A percentile compares a stretch with the other conserved stretches of the same genome.
Evolutionary conservation across 1,139 yeast genomes (phyloP).

Genomic region (Yamadazyma aaseri): DNA sequence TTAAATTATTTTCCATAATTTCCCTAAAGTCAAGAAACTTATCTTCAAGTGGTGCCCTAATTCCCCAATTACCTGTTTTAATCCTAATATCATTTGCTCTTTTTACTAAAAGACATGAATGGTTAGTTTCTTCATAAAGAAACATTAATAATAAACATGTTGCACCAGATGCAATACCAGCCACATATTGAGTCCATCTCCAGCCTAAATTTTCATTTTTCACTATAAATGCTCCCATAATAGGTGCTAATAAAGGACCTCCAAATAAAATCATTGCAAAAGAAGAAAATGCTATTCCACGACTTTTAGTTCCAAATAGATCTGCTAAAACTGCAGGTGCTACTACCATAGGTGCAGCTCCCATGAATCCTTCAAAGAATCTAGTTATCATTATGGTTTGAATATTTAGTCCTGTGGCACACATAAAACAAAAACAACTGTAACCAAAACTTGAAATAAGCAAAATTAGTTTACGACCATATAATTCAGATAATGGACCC

Average conservation of each 20-base stretch:
- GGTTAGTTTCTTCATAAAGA: constrained; percentile 46
- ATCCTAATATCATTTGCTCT: constrained; percentile 61
- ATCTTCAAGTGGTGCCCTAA: constrained; percentile 79
- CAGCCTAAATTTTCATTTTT: constrained; percentile 39
- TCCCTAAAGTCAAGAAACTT: constrained; percentile 58
- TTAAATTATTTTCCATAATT: constrained; percentile 61
- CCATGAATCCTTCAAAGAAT: constrained; percentile 38
- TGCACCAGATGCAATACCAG: constrained; percentile 45
- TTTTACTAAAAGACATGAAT: constrained; percentile 47
- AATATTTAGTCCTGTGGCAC: constrained; percentile 36
- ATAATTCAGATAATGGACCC: constrained; percentile 41
- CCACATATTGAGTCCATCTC: constrained; percentile 57
- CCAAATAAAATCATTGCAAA: constrained; percentile 37
- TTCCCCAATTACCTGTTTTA: constrained; percentile 65
- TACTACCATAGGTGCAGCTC: constrained; percentile 40
- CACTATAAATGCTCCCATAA: constrained; percentile 32
- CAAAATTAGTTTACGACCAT: constrained; percentile 32
- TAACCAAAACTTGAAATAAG: constrained; percentile 29
- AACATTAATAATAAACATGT: constrained; percentile 29
- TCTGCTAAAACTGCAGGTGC: constrained; percentile 44
- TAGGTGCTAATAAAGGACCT: constrained; percentile 44
- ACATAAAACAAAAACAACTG: constrained; percentile 33
- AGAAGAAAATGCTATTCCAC: constrained; percentile 33
- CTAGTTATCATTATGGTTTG: constrained; percentile 40
- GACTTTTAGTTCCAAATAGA: constrained; percentile 24